Percentiles rank a stretch among this genome's conserved stretches.
Evolutionary conservation across 345 rosid genomes (phyloP).

Genomic region (Microcos paniculata): DNA sequence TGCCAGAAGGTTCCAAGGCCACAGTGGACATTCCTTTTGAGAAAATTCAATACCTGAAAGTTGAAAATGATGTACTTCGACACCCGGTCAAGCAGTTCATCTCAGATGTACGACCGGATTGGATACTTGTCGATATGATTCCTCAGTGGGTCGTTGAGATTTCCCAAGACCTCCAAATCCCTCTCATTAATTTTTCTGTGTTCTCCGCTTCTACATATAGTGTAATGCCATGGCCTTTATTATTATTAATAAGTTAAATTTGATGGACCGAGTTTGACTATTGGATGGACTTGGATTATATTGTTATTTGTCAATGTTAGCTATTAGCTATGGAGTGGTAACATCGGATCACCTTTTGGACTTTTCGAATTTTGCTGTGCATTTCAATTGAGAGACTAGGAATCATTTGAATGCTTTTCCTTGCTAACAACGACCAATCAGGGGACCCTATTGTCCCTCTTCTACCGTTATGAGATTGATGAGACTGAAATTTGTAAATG

Average conservation of each 20-base stretch:
- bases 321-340: no score
- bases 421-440: neutral
- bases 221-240: no score
- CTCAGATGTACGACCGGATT: conserved; percentile 12
- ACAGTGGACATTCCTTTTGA: conserved; percentile 11
- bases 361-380: neutral
- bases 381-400: neutral
- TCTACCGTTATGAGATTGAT: no score
- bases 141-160: conserved; percentile 27
- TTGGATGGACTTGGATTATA: no score
- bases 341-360: neutral
- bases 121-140: conserved; percentile 25
- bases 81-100: conserved; percentile 26
- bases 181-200: conserved; percentile 18
- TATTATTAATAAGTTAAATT: no score
- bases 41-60: conserved; percentile 19
- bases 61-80: conserved; percentile 30
- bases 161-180: conserved; percentile 19
- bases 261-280: no score
- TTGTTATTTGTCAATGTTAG: no score
- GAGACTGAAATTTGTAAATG: no score
- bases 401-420: neutral
- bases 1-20: conserved; percentile 30
- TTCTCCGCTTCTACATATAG: neutral
- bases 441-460: neutral